phyloP scores from a whole-genome alignment of 176 grass and related monocot species.

The Paspalum notatum region DNA sequence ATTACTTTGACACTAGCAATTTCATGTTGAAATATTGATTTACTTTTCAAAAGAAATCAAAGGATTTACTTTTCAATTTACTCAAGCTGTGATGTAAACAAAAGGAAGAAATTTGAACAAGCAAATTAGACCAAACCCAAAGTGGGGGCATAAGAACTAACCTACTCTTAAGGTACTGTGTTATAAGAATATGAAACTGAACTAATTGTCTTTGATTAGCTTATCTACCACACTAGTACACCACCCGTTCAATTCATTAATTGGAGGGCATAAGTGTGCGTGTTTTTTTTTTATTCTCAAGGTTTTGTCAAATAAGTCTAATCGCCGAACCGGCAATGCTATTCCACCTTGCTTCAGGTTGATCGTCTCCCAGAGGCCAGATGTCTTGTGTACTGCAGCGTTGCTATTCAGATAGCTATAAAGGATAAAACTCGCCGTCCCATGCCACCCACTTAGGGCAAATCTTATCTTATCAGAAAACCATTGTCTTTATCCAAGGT shows the following conservation, averaged over 20 bases:
- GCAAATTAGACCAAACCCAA: neutral
- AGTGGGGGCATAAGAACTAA: neutral
- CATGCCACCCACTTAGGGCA: conserved; percentile 35
- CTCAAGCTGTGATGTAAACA: neutral
- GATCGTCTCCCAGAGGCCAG: neutral
- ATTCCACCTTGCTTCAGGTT: neutral
- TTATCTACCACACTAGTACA: too few species aligned
- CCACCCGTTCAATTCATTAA: too few species aligned
- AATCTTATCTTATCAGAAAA: conserved; percentile 57
- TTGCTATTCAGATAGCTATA: conserved; percentile 10
- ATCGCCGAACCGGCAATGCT: neutral
- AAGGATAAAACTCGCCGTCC: conserved; percentile 17
- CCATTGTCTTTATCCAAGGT: conserved; percentile 35
- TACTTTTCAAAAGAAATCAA: neutral
- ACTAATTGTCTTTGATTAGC: neutral
- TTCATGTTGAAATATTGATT: neutral
- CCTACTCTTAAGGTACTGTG: neutral
- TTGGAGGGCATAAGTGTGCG: too few species aligned
- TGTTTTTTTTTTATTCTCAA: too few species aligned
- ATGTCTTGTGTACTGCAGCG: neutral
- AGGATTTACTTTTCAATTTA: neutral
- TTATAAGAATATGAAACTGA: neutral
- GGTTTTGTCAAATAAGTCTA: neutral
- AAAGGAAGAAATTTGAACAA: neutral
- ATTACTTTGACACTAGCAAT: neutral